Conservation (phyloP, 352 stramenopile genomes). For the Pythium rishiriense region DNA sequence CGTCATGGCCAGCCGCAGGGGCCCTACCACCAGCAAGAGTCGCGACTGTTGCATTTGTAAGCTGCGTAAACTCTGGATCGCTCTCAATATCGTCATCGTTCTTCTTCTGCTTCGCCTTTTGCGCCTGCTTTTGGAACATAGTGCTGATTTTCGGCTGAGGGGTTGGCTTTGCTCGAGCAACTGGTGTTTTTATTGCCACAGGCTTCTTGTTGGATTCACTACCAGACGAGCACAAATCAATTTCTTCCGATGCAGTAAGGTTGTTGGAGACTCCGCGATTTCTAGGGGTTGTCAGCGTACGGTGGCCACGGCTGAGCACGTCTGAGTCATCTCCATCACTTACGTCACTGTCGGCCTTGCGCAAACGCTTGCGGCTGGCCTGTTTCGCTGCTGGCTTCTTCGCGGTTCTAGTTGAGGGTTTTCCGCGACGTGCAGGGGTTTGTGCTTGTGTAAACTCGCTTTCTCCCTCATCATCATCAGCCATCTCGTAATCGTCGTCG, state of each 20-base stretch:
- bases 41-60: constrained; percentile 28
- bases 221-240: constrained; percentile 50
- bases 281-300: constrained; percentile 12
- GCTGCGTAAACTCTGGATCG: constrained; percentile 63
- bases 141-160: constrained; percentile 64
- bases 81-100: constrained; percentile 69
- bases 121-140: constrained; percentile 39
- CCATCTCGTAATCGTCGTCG: constrained; percentile 64
- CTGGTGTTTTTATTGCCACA: constrained; percentile 1
- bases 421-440: constrained; percentile 10
- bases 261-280: constrained; percentile 28
- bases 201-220: constrained; percentile 4
- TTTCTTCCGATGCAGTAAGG: constrained; percentile 4
- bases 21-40: constrained; percentile 5
- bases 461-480: constrained; percentile 45
- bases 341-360: constrained; percentile 18
- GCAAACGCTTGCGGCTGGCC: constrained; percentile 19
- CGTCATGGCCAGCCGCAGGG: not conserved
- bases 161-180: constrained; percentile 32
- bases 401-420: constrained; percentile 13
- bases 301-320: not conserved
- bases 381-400: constrained; percentile 7
- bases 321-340: constrained; percentile 18
- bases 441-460: constrained; percentile 35
- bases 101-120: constrained; percentile 3